Evolutionary conservation across 345 rosid species (phyloP).

Genomic region (Abelmoschus esculentus): DNA sequence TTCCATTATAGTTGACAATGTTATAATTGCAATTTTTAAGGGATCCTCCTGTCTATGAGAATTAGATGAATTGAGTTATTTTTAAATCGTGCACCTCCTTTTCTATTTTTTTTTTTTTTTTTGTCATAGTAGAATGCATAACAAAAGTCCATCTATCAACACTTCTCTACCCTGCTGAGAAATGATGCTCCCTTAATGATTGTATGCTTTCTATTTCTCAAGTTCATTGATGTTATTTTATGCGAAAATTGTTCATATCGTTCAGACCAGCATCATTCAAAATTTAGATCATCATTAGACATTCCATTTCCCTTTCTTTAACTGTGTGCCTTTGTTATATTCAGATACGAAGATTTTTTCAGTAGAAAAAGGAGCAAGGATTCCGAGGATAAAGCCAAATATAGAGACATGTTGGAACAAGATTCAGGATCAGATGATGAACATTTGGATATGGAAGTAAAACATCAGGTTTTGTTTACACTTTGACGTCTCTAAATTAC

Average conservation of each 20-base stretch:
- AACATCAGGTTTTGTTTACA: conserved; percentile 26
- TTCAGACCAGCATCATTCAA: neutral
- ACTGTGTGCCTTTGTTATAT: neutral
- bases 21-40: neutral
- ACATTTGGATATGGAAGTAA: conserved; percentile 20
- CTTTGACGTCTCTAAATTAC: neutral
- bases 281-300: neutral
- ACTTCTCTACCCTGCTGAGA: neutral
- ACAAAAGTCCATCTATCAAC: neutral
- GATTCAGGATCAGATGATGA: conserved; percentile 36
- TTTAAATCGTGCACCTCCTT: neutral
- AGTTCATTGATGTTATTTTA: neutral
- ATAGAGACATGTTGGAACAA: conserved; percentile 25
- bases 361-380: conserved; percentile 41
- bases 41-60: neutral
- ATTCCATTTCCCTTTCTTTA: neutral
- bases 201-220: neutral
- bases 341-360: conserved; percentile 81
- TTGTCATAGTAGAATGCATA: neutral
- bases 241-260: neutral
- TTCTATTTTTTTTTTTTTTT: neutral
- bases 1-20: neutral
- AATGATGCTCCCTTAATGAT: neutral
- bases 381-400: conserved; percentile 26
- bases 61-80: neutral